phyloP scores from a whole-genome alignment of 805 yeast species.

The Hanseniaspora lindneri region DNA sequence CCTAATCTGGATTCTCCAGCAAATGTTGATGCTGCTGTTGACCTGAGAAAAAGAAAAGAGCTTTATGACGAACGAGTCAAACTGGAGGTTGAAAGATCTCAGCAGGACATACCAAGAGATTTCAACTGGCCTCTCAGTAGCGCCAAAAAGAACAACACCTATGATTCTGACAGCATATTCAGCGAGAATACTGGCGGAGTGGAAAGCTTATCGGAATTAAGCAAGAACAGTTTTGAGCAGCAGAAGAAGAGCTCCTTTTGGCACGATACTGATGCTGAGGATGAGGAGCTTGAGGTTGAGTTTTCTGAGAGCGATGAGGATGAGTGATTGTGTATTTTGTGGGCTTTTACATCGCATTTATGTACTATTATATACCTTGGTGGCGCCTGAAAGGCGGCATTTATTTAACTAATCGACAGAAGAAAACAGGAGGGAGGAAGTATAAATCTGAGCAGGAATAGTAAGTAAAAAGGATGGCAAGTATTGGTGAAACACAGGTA shows the following conservation, averaged over 20 bases:
- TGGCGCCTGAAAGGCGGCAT: no score
- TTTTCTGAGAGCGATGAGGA: slow-evolving; percentile 15
- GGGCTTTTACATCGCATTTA: neutral
- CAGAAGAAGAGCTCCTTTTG: slow-evolving; percentile 11
- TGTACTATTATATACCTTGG: no score
- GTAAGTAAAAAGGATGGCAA: no score
- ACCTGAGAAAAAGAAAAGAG: slow-evolving; percentile 70
- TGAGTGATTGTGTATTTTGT: no score
- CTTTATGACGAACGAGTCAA: slow-evolving; percentile 63
- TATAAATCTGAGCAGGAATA: no score
- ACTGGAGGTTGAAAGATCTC: slow-evolving; percentile 72
- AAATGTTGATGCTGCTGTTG: slow-evolving; percentile 88
- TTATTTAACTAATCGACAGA: no score
- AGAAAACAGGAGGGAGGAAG: no score
- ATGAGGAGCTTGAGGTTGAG: slow-evolving; percentile 13
- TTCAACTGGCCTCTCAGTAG: slow-evolving; percentile 32
- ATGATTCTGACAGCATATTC: neutral
- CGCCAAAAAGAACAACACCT: neutral
- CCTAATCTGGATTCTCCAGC: slow-evolving; percentile 93
- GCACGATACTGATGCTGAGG: slow-evolving; percentile 15
- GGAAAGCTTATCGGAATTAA: neutral
- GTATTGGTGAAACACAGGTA: no score
- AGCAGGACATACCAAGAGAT: slow-evolving; percentile 75
- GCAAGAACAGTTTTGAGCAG: slow-evolving; percentile 3
- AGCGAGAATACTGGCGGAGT: neutral